Evolutionary conservation across 2,329 filamentous ascomycete genomes (phyloP), one percentile per base, ranked within the genome.

Genomic region (Clonostachys sp.): DNA sequence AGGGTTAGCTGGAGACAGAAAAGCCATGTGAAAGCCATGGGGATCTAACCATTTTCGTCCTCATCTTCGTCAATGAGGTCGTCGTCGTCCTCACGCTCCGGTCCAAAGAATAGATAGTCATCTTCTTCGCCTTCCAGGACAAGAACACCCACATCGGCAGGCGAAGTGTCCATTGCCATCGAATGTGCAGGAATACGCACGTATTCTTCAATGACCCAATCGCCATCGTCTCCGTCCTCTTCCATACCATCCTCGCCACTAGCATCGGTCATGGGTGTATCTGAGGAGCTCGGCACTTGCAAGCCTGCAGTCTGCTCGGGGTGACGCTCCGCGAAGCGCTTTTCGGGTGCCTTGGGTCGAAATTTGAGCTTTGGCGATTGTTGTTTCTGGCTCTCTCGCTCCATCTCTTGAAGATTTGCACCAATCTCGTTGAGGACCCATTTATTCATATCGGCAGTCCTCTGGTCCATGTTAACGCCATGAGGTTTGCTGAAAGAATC

Each of bases 201-300:
- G 55, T 86, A 86, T 39, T 81, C 83, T 50, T 85, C 82, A 41
- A 83, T 76, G 30, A 86, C 70, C 65, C 83, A 86, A 45, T 84
- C 80, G 5, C 73, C 72, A 16, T 79, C 78, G 48, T 75, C 64
- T 9, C 54, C 42, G 2, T 48, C 53, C 14, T 64, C 62, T 2
- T 56, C 65, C 24, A 30, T 30, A 17, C 65, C 64, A 13, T 77
- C 75, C 16, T 68, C 70, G 24, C 69, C 67, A 47, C 63, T 71
- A 14, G 59, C 60, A n/a, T 73, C 66, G 18, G 63, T 67, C 56
- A 67, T 65, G 30, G 60, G 60, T 44, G 61, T 60, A 35, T 68
- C 68, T 13, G 53, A 55, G 66, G 62, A 8, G 16, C 10, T 24
- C 10, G 35, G 41, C 12, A 47, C 50, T 13, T 49, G 46, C 8